Evolutionary conservation across 176 grass and related monocot species (phyloP), one percentile per base, ranked within the genome.

Genomic region (Cenchrus purpureus): DNA sequence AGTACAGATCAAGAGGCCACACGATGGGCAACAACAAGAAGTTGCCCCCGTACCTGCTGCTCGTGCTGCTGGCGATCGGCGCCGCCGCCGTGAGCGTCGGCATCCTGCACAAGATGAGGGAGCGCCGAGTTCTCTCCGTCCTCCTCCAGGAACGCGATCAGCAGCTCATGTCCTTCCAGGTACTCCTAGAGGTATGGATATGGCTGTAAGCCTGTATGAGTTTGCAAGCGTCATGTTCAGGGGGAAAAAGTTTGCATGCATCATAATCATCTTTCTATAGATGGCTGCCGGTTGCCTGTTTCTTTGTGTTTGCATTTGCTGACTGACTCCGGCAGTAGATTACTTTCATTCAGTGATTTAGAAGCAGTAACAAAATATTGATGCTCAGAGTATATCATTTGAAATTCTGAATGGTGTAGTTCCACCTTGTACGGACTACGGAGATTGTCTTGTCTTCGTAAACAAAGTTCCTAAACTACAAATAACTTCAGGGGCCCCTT

Each of bases 101-200:
- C 42, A 58, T 98, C 70, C 88, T 98, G 67, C 97, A 95, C 71
- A 98, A 95, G 83, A 90, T 98, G 92, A 88, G 93, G 81, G 96
- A 98, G 74, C 85, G 89, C 61, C 89, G 91, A 0, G 84, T 98
- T 69, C 76, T 94, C n/a, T 15, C 89, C 37, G 80, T 98, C n/a
- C 91, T 98, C 54, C 80, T 98, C 42, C 83, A 91, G 68, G 93
- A 98, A 73, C 87, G 88, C 10, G 91, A 98, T 52, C 74, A 82
- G 61, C 91, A 98, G 78, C 81, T 98, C 49, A 64, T 95, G 20
- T 92, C 93, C 63, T 67, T 98, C 12, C 89, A 95, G 20, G 74
- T 89, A 31, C 85, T 95, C 52, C 80, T 95, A 2, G 83, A 95
- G 96, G 96, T 98, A 92, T 15, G 56, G 7, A 68, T 44, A 65